phyloP scores from a whole-genome alignment of 768 basidiomycete genomes.

The Serendipita sp. region DNA sequence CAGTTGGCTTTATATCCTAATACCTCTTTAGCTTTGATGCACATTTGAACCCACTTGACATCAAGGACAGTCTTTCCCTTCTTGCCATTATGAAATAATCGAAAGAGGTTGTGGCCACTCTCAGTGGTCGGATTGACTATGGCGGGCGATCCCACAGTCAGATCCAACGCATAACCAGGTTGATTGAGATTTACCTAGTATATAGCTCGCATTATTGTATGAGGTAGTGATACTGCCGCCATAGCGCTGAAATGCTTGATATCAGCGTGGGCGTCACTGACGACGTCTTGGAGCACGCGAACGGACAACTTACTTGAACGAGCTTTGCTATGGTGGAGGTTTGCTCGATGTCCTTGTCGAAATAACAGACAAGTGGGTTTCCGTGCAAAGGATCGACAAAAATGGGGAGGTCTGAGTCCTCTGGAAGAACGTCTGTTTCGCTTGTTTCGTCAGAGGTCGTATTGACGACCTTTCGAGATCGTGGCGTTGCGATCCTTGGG shows the following conservation, averaged over 20 bases:
- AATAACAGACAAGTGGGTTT: conserved; percentile 52
- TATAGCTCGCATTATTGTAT: conserved; percentile 65
- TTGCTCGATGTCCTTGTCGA: conserved; percentile 68
- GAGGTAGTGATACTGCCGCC: conserved; percentile 58
- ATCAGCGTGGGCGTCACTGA: not conserved
- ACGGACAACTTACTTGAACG: conserved; percentile 38
- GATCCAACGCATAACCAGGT: conserved; percentile 2
- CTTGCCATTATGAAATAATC: conserved; percentile 54
- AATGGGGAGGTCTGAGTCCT: conserved; percentile 18
- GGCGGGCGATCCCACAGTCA: not conserved
- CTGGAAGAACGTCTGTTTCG: not conserved
- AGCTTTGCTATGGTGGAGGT: conserved; percentile 45
- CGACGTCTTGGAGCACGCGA: conserved; percentile 10
- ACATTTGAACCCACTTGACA: conserved; percentile 61
- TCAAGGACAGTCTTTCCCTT: conserved; percentile 65
- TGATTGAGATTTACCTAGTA: conserved; percentile 42
- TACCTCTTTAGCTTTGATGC: conserved; percentile 47
- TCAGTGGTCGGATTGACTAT: conserved; percentile 63
- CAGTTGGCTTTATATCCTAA: conserved; percentile 64
- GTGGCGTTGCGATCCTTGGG: not conserved
- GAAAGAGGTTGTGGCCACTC: conserved; percentile 66
- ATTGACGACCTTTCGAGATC: not conserved
- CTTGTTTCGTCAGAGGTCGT: not conserved
- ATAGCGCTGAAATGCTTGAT: conserved; percentile 37
- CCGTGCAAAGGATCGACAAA: conserved; percentile 78